Percentiles rank a stretch among this genome's conserved stretches.
Conservation (phyloP, 2,329 filamentous ascomycete genomes). For the Diplodia mutila region DNA sequence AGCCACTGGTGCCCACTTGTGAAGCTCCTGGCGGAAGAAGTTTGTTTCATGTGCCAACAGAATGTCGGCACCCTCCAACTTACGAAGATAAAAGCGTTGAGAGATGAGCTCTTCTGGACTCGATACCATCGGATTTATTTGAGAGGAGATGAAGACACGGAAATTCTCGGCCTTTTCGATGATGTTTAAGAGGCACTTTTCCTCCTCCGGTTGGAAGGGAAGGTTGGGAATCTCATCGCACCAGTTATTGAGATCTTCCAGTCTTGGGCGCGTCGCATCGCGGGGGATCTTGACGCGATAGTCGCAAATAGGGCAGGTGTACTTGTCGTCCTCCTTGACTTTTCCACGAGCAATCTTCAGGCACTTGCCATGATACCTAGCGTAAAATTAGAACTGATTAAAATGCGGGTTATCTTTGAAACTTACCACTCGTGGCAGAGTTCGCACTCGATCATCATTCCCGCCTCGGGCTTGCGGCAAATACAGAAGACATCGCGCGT, state of each 20-base stretch:
- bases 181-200: conserved; percentile 82
- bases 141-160: conserved; percentile 76
- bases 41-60: conserved; percentile 93
- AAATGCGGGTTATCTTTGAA: background rate
- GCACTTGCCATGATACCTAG: conserved; percentile 95
- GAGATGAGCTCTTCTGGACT: conserved; percentile 86
- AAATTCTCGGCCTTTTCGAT: conserved; percentile 84
- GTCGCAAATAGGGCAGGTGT: conserved; percentile 97
- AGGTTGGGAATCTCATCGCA: conserved; percentile 78
- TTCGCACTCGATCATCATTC: conserved; percentile 99
- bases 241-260: conserved; percentile 85
- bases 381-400: conserved; percentile 34
- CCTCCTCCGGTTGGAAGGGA: conserved; percentile 95
- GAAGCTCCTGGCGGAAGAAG: conserved; percentile 92
- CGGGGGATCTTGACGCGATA: conserved; percentile 96
- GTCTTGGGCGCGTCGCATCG: conserved; percentile 90
- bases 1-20: conserved; percentile 92
- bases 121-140: conserved; percentile 79
- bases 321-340: conserved; percentile 97
- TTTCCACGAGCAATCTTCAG: conserved; percentile 97
- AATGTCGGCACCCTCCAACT: conserved; percentile 96
- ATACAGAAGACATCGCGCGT: conserved; percentile 92
- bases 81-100: conserved; percentile 92
- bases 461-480: conserved; percentile 87
- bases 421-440: conserved; percentile 94